Evolutionary conservation across 495 filamentous ascomycete genomes (phyloP), one percentile per base, ranked within the genome.

Genomic region (Talaromyces wortmannii): DNA sequence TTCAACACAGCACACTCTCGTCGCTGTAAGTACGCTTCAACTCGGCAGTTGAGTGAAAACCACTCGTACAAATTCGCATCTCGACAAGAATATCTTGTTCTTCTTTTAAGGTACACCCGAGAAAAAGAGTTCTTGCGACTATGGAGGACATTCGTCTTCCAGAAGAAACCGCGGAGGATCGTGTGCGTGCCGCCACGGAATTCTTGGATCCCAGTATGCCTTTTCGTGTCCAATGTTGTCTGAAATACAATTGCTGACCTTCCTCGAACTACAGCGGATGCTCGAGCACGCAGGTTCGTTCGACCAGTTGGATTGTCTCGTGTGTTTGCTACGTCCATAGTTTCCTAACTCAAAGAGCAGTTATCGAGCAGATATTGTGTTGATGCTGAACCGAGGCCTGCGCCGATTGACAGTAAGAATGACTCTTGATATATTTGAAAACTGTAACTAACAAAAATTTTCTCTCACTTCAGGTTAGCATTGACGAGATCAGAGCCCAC

Each of bases 401-500:
- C 81, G 89, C 57, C 79, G 92, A 63, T 78, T 86, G 53, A 78
- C 72, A 53, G 83, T 83, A 62, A 54, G 78, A 67, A 44, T 15
- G 43, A 11, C 36, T 31, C 8, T 7, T 16, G 46, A 5, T 6
- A 31, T 6, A 48, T 23, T 31, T 50, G 13, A 50, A 2, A 50
- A 13, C 8, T 40, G 13, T 13, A 8, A 40, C 23, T 40, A 40
- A 68, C 45, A 40, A 55, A 51, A 15, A 48, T 32, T 33, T 51
- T 11, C 58, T 55, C 10, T 50, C 32, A 42, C 42, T 79, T 31
- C 71, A 90, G 72, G 89, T 98, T 63, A 96, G 91, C 75, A 80
- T 99, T 56, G 95, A 97, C 72, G 91, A 97, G 65, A 88, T 97
- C 66, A 80, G 95, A 67, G 81, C 88, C 58, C 92, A 96, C 74